Conservation (phyloP, 148 eudicot species). For the Cornus suecica region DNA sequence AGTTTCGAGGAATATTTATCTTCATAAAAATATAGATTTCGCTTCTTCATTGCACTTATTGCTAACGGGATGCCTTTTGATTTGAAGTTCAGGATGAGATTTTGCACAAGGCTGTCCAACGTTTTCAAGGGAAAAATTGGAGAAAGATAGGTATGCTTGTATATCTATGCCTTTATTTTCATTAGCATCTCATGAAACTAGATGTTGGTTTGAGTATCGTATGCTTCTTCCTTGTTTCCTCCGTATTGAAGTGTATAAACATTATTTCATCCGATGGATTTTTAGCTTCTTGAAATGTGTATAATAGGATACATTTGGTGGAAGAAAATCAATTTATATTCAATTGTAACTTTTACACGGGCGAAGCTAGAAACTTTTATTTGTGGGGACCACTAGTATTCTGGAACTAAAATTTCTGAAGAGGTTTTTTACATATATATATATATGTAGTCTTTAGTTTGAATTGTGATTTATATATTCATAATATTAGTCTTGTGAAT, state of each 20-base stretch:
- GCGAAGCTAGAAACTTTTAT: too few relatives aligned
- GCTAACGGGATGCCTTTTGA: constrained; percentile 2
- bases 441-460: too few relatives aligned
- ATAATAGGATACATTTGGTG: not conserved
- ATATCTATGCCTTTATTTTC: not conserved
- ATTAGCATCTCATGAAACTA: not conserved
- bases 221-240: not conserved
- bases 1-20: not conserved
- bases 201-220: not conserved
- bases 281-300: not conserved
- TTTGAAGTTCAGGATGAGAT: constrained; percentile 65
- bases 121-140: constrained; percentile 85
- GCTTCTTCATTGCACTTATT: not conserved
- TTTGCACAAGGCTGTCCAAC: constrained; percentile 74
- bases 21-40: not conserved
- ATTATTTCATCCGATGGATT: not conserved
- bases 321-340: not conserved
- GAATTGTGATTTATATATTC: too few relatives aligned
- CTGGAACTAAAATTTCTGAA: too few relatives aligned
- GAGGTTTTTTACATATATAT: too few relatives aligned
- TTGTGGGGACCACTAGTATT: too few relatives aligned
- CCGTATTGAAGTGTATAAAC: not conserved
- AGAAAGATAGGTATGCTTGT: constrained; percentile 72
- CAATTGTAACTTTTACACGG: too few relatives aligned
- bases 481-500: too few relatives aligned